A percentile compares a stretch with the other conserved stretches of the same genome.
Conservation (phyloP, 2,329 filamentous ascomycete genomes). For the Pseudocercospora ulei region DNA sequence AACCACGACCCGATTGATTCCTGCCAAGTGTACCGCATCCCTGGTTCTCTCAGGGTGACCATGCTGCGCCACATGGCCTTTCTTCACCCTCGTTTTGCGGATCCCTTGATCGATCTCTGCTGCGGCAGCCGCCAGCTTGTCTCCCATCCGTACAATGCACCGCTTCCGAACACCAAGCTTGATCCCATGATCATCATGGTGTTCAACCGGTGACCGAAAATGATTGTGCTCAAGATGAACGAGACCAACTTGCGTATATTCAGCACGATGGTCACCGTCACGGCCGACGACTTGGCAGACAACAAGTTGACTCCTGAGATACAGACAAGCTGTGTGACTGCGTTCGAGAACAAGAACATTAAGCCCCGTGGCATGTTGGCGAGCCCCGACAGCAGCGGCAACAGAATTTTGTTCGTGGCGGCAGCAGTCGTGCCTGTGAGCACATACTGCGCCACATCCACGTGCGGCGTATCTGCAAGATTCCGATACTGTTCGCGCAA, state of each 20-base stretch:
- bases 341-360: conserved; percentile 62
- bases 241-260: conserved; percentile 93
- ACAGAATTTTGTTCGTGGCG: conserved; percentile 11
- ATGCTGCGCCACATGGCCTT: conserved; percentile 8
- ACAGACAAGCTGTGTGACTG: conserved; percentile 84
- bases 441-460: conserved; percentile 32
- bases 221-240: conserved; percentile 78
- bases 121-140: conserved; percentile 41
- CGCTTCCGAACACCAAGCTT: conserved; percentile 75
- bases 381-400: conserved; percentile 14
- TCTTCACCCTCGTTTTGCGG: conserved; percentile 9
- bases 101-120: conserved; percentile 18
- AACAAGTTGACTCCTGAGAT: conserved; percentile 95
- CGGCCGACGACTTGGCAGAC: conserved; percentile 73
- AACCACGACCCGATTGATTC: conserved; percentile 4
- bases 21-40: neutral
- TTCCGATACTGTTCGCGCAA: conserved; percentile 55
- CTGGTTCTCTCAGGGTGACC: neutral
- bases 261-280: conserved; percentile 92
- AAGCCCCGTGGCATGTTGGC: conserved; percentile 54
- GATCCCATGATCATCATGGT: conserved; percentile 71
- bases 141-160: conserved; percentile 82
- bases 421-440: conserved; percentile 8
- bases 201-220: conserved; percentile 80
- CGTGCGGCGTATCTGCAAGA: conserved; percentile 48